Evolutionary conservation across 805 yeast species (phyloP).

Genomic region (Komagataella populi): DNA sequence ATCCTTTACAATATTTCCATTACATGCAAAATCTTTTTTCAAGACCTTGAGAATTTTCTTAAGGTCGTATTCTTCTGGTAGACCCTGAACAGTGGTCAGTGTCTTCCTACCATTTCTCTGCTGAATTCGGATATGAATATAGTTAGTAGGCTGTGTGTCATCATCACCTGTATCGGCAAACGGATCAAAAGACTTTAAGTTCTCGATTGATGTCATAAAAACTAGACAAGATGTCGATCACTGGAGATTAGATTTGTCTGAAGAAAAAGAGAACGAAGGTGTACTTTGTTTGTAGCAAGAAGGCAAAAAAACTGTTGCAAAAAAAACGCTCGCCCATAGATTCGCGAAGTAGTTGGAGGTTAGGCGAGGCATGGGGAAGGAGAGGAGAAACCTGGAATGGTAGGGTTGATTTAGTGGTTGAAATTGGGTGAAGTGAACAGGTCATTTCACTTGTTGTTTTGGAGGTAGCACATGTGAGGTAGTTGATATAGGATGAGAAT

Average conservation of each 20-base stretch:
- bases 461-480: neutral
- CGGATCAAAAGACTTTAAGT: conserved; percentile 79
- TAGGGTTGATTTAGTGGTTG: neutral
- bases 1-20: conserved; percentile 95
- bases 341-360: neutral
- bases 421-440: too few species aligned
- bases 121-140: conserved; percentile 96
- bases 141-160: conserved; percentile 90
- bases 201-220: conserved; percentile 84
- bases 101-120: conserved; percentile 99
- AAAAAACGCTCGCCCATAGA: neutral
- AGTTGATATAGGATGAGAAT: neutral
- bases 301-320: neutral
- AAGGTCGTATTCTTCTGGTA: conserved; percentile 87
- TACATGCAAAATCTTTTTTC: conserved; percentile 97
- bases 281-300: neutral
- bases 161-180: conserved; percentile 99
- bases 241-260: neutral
- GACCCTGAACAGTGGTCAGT: conserved; percentile 95
- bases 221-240: neutral
- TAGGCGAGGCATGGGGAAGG: neutral
- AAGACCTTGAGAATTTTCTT: conserved; percentile 87
- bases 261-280: neutral
- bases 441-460: too few species aligned
- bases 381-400: neutral